Evolutionary conservation across 192 early-diverging fungal species (phyloP).

Genomic region (Entomortierella lignicola): DNA sequence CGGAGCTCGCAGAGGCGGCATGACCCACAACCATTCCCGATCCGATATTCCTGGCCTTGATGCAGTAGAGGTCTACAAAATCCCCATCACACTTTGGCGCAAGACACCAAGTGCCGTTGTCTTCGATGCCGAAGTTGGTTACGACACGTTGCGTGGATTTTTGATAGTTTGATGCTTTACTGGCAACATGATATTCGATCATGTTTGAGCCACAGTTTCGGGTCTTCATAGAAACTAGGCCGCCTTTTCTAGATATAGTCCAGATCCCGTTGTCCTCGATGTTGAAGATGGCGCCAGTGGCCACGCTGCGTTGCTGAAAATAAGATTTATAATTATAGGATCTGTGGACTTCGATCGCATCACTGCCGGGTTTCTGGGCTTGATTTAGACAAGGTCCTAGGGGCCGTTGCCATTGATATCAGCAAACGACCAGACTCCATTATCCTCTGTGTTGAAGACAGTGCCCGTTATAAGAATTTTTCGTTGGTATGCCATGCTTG

Average conservation of each 20-base stretch:
- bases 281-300: not conserved
- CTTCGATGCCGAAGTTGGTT: not conserved
- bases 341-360: conserved; percentile 4
- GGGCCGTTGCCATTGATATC: conserved; percentile 10
- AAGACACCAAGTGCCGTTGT: conserved; percentile 5
- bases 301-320: conserved; percentile 8
- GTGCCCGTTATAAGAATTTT: not conserved
- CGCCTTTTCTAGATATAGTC: conserved; percentile 14
- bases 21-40: conserved; percentile 4
- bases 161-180: conserved; percentile 14
- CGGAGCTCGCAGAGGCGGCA: conserved; percentile 4
- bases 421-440: conserved; percentile 9
- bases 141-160: not conserved
- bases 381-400: conserved; percentile 5
- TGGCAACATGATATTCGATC: conserved; percentile 8
- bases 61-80: conserved; percentile 6
- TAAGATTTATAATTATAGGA: not conserved
- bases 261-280: conserved; percentile 8
- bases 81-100: conserved; percentile 2
- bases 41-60: not conserved
- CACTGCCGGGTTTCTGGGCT: conserved; percentile 5
- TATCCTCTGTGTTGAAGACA: not conserved
- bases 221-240: not conserved
- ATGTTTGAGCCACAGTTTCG: conserved; percentile 2
- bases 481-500: conserved; percentile 11